Evolutionary conservation across 2,329 filamentous ascomycete genomes (phyloP).

Genomic region (Xylaria sp.): DNA sequence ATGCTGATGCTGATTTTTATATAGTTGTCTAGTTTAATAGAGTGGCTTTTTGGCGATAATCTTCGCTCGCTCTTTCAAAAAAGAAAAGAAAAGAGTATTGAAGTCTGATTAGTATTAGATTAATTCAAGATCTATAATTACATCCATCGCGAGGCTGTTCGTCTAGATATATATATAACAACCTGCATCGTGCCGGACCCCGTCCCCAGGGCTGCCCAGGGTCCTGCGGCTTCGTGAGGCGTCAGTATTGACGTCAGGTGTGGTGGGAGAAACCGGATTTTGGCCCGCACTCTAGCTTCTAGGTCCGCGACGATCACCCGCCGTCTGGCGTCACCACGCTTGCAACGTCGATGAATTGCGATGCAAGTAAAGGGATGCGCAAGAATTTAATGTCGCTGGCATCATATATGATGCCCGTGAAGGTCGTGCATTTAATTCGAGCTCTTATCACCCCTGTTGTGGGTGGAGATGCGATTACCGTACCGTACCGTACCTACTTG

Average conservation of each 20-base stretch:
- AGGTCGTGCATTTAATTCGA: slow-evolving; percentile 1
- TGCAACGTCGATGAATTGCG: not conserved
- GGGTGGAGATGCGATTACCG: not conserved
- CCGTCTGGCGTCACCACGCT: slow-evolving; percentile 33
- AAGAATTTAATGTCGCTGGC: not conserved
- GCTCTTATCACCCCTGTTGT: not conserved
- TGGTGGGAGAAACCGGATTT: slow-evolving; percentile 38
- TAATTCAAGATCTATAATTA: not conserved
- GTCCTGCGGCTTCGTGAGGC: slow-evolving; percentile 23
- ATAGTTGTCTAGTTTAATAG: not conserved
- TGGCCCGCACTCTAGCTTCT: slow-evolving; percentile 23
- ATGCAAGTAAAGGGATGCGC: slow-evolving; percentile 6
- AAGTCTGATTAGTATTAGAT: slow-evolving; percentile 22
- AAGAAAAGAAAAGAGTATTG: not conserved
- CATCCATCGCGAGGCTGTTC: slow-evolving; percentile 1
- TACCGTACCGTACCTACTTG: not conserved
- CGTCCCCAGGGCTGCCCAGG: slow-evolving; percentile 15
- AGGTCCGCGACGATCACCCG: slow-evolving; percentile 31
- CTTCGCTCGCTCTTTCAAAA: slow-evolving; percentile 11
- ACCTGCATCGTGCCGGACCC: not conserved
- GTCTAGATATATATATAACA: slow-evolving; percentile 27
- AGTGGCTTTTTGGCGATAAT: not conserved
- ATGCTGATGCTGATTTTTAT: not conserved
- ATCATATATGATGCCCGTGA: not conserved
- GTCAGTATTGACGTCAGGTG: slow-evolving; percentile 37